Evolutionary conservation across 23 red algal species (phyloP), one percentile per base, ranked within the genome.

Genomic region (Gracilariopsis chorda): DNA sequence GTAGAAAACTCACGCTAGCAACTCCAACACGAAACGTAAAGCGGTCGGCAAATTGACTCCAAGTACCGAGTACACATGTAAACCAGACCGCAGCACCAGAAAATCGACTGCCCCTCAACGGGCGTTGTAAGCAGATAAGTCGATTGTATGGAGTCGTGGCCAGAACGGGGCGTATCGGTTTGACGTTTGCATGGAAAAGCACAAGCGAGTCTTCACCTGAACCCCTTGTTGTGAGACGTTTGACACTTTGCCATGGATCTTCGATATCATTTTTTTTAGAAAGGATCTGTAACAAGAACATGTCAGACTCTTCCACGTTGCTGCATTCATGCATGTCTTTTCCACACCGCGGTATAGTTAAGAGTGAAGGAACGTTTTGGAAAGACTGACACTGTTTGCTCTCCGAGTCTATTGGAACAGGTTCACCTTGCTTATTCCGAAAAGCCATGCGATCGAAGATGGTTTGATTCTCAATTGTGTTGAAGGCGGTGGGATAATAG

Each of bases 401-500:
- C 44, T 32, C 24, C 1, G 52, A 32, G 34, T 79, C 75, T 3
- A 79, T 79, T 3, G 42, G 30, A 7, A 79, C 37, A 0, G 48
- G 37, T 3, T 47, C 32, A 25, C 75, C 45, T 8, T 63, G 25
- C 11, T 19, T 63, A 17, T 63, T 30, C 7, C 58, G 58, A 17
- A 63, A 63, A 30, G 27, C 58, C 25, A 63, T 29, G 16, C 27
- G 34, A 48, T 79, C 75, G 42, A 35, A 25, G 34, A 79, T 51
- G 48, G 75, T 51, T 32, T 37, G 25, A 7, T 37, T 55, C 44
- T 20, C 20, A 33, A 56, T 47, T 25, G 46, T 79, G 52, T 79
- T 28, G n/a, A 79, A 79, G 10, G 75, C 34, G n/a, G 75, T 79
- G 14, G 75, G 41, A 29, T 48, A 79, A 25, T 79, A 79, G 7